A percentile compares a stretch with the other conserved stretches of the same genome.
phyloP scores from a whole-genome alignment of 495 filamentous ascomycete genomes.

The Apiosordaria backusii region DNA sequence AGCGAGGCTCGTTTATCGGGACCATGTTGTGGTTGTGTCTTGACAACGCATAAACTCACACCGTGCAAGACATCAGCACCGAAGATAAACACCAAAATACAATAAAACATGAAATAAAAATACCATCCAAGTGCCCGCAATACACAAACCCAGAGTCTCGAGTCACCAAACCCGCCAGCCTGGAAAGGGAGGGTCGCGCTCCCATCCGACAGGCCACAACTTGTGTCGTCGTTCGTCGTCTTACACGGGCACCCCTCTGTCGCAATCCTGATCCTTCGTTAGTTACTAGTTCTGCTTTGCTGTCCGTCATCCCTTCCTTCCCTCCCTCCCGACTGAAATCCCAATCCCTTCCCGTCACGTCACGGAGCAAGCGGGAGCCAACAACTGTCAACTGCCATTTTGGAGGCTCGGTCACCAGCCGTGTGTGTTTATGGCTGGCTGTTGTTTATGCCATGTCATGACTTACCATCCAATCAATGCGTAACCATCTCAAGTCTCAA shows the following conservation, averaged over 20 bases:
- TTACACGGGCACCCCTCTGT: neutral
- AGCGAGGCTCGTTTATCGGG: no score
- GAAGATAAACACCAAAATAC: no score
- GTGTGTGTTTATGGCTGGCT: neutral
- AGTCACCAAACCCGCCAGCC: neutral
- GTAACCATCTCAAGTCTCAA: neutral
- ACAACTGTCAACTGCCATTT: neutral
- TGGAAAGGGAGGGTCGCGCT: neutral
- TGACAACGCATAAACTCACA: no score
- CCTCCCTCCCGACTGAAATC: neutral
- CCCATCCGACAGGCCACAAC: neutral
- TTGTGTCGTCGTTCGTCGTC: no score
- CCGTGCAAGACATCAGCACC: no score
- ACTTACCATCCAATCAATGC: neutral
- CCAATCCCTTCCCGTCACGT: neutral
- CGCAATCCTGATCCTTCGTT: neutral
- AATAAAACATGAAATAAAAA: no score
- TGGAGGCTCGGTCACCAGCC: neutral
- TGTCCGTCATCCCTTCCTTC: neutral
- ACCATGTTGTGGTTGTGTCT: no score
- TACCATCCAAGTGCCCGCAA: neutral
- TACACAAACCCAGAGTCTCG: neutral
- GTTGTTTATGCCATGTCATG: no score
- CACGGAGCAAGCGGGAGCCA: neutral
- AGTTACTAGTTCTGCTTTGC: neutral